Conservation (phyloP, 2,329 filamentous ascomycete species). For the Scedosporium dehoogii region DNA sequence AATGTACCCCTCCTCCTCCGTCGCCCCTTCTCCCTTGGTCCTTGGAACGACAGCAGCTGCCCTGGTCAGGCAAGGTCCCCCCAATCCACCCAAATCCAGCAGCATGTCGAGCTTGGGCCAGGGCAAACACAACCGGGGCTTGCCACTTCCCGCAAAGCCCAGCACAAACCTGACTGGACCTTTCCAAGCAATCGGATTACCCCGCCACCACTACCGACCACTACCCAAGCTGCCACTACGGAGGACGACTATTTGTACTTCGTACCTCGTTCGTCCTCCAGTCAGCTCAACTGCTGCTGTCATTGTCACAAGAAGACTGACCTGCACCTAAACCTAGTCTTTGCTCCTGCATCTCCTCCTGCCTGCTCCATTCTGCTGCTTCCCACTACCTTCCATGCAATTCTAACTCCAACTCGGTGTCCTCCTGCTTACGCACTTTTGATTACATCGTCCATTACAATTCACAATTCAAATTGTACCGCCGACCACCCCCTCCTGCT, state of each 20-base stretch:
- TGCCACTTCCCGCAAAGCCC: background rate
- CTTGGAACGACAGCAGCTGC: too few relatives aligned
- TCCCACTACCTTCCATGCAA: too few relatives aligned
- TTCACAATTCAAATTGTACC: too few relatives aligned
- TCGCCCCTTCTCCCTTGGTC: background rate
- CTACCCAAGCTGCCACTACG: background rate
- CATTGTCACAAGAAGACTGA: background rate
- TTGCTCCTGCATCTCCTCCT: too few relatives aligned
- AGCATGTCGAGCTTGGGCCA: too few relatives aligned
- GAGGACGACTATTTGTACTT: background rate
- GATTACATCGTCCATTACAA: too few relatives aligned
- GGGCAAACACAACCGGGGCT: background rate
- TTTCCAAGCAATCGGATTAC: background rate
- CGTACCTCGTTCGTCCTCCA: background rate
- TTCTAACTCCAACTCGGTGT: too few relatives aligned
- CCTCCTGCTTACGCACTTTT: too few relatives aligned
- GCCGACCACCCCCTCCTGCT: background rate
- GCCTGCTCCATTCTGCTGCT: too few relatives aligned
- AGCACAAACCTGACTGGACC: background rate
- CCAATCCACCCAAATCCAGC: too few relatives aligned
- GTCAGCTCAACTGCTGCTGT: background rate
- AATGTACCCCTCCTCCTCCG: background rate
- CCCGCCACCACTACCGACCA: conserved; percentile 1
- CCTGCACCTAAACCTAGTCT: background rate
- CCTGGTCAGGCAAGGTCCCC: too few relatives aligned